These are phyloP conservation scores for Cyclotella atomus DNA, from an alignment of 108 stramenopile species.

Conservation along the genomic window DNA sequence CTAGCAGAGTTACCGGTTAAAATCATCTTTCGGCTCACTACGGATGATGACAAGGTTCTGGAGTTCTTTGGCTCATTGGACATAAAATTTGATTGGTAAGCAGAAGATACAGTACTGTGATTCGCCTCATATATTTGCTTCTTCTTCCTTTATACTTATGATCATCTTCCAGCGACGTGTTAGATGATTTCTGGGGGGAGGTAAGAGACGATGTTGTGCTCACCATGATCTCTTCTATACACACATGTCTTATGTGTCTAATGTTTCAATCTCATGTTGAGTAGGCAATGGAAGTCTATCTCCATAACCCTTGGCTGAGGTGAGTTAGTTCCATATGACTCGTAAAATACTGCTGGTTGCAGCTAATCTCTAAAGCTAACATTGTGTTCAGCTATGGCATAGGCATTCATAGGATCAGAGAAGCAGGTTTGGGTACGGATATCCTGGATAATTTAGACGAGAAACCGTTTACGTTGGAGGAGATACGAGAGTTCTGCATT, in stretches of 20 bases:
- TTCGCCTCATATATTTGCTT: too few species aligned
- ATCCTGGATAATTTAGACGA: conserved; percentile 55
- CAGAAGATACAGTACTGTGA: too few species aligned
- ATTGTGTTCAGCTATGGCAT: conserved; percentile 58
- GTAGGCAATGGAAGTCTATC: conserved; percentile 47
- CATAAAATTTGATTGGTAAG: conserved; percentile 32
- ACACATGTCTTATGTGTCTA: background rate
- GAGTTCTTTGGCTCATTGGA: conserved; percentile 43
- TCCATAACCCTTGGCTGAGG: conserved; percentile 43
- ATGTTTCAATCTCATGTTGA: background rate
- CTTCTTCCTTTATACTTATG: too few species aligned
- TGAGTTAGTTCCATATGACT: background rate
- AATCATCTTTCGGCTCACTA: conserved; percentile 42
- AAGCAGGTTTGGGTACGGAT: conserved; percentile 39
- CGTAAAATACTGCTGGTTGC: background rate
- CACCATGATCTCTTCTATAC: background rate
- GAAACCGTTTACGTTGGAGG: conserved; percentile 9
- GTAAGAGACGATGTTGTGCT: conserved; percentile 9
- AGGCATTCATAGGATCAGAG: conserved; percentile 53
- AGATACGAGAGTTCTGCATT: background rate
- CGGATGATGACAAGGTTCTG: conserved; percentile 39
- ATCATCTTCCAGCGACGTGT: conserved; percentile 51
- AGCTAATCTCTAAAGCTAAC: conserved; percentile 38
- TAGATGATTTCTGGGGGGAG: conserved; percentile 63
- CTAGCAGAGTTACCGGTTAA: conserved; percentile 36